phyloP scores from a whole-genome alignment of 805 yeast genomes.

The Henningerozyma blattae region DNA sequence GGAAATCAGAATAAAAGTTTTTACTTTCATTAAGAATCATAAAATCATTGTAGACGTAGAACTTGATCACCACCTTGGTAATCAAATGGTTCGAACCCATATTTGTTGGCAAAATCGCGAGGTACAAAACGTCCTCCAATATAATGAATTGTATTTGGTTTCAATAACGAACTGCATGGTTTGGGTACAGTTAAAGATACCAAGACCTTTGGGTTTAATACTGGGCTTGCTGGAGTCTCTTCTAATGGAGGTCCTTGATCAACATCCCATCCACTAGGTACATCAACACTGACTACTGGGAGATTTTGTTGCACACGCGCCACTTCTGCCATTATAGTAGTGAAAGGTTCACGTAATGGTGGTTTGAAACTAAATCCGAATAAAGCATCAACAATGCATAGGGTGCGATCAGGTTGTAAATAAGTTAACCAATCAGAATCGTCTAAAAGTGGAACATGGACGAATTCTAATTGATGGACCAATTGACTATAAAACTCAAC shows the following conservation, averaged over 20 bases:
- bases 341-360: slow-evolving; percentile 74
- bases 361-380: slow-evolving; percentile 93
- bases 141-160: slow-evolving; percentile 42
- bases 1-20: too few species aligned
- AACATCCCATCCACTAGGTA: slow-evolving; percentile 97
- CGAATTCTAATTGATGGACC: slow-evolving; percentile 50
- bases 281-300: slow-evolving; percentile 73
- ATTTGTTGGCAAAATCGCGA: slow-evolving; percentile 51
- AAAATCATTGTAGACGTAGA: slow-evolving; percentile 13
- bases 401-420: slow-evolving; percentile 25
- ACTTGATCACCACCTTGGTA: slow-evolving; percentile 51
- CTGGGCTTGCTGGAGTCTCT: slow-evolving; percentile 5
- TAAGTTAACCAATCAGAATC: slow-evolving; percentile 23
- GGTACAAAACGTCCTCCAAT: slow-evolving; percentile 87
- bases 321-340: slow-evolving; percentile 32
- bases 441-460: slow-evolving; percentile 48
- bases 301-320: slow-evolving; percentile 22
- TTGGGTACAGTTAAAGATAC: slow-evolving; percentile 91
- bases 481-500: slow-evolving; percentile 46
- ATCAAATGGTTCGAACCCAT: slow-evolving; percentile 54
- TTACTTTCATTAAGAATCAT: too few species aligned
- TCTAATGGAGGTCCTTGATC: slow-evolving; percentile 60
- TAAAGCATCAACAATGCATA: slow-evolving; percentile 62
- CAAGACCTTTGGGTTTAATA: slow-evolving; percentile 50
- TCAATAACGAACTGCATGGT: slow-evolving; percentile 56